Evolutionary conservation across 371 early-diverging fungal species (phyloP).

Genomic region (Rhizopus stolonifer): DNA sequence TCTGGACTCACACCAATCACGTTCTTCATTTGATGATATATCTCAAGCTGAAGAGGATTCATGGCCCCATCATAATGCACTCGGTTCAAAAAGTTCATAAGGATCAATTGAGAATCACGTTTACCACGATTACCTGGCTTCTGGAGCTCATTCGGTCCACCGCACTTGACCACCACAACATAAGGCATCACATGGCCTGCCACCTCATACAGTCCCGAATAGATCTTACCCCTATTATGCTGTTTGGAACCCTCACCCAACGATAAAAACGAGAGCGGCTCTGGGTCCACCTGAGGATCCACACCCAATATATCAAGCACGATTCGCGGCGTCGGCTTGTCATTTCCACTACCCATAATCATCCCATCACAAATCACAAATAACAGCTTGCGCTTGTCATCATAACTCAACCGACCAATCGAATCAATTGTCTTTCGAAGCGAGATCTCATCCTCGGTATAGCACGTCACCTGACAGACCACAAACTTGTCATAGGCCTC

Average conservation of each 20-base stretch:
- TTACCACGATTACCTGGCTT: constrained; percentile 98
- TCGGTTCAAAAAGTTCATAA: constrained; percentile 97
- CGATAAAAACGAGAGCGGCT: constrained; percentile 78
- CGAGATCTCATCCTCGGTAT: constrained; percentile 96
- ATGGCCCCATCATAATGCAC: constrained; percentile 92
- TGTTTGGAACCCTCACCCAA: constrained; percentile 86
- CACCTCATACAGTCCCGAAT: constrained; percentile 88
- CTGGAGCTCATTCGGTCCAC: constrained; percentile 73
- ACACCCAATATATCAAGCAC: constrained; percentile 70
- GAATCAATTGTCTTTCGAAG: constrained; percentile 92
- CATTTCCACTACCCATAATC: constrained; percentile 80
- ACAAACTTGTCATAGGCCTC: constrained; percentile 91
- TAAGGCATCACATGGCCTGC: constrained; percentile 74
- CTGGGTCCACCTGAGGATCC: constrained; percentile 44
- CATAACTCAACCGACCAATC: constrained; percentile 85
- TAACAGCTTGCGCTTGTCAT: constrained; percentile 93
- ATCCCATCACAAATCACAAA: constrained; percentile 88
- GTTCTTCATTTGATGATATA: constrained; percentile 90
- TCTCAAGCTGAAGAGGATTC: constrained; percentile 89
- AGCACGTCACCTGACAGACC: constrained; percentile 91
- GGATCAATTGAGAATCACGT: constrained; percentile 97
- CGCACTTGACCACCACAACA: constrained; percentile 92
- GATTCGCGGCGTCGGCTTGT: constrained; percentile 73
- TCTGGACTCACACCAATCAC: constrained; percentile 86
- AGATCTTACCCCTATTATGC: constrained; percentile 89